A percentile compares a stretch with the other conserved stretches of the same genome.
Conservation (phyloP, 306 rosid genomes). For the Malus fusca region DNA sequence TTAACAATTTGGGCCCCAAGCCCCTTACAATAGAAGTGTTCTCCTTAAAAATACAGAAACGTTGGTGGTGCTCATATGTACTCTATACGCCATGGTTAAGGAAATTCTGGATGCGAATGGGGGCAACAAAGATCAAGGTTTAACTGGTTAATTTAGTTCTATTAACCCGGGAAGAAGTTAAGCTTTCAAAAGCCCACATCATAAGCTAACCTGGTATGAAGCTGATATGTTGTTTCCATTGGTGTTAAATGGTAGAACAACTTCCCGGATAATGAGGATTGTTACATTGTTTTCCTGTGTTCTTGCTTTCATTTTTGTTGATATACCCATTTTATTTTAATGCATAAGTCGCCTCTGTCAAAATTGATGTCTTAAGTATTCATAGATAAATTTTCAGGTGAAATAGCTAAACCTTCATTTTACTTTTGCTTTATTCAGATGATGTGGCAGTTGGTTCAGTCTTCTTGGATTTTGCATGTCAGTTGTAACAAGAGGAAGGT, state of each 20-base stretch:
- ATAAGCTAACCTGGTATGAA: background rate
- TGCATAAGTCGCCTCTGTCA: background rate
- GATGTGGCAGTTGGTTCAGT: constrained; percentile 86
- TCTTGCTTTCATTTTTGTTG: background rate
- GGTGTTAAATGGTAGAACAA: background rate
- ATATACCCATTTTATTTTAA: no score
- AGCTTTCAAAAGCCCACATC: background rate
- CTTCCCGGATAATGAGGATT: background rate
- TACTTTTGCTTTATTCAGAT: constrained; percentile 43
- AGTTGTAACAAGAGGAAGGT: constrained; percentile 92
- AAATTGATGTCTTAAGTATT: background rate
- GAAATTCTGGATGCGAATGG: background rate
- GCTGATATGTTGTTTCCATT: background rate
- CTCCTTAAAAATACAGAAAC: background rate
- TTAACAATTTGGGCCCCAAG: no score
- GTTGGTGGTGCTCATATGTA: background rate
- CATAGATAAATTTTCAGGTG: background rate
- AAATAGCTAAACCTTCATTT: constrained; percentile 6
- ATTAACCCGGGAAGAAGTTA: background rate
- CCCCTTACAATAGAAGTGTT: no score
- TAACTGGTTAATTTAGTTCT: background rate
- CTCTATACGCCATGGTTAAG: background rate
- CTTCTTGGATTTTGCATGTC: constrained; percentile 88
- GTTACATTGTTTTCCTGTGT: background rate
- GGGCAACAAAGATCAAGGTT: background rate